Base-by-base conservation (phyloP, 2,329 filamentous ascomycete genomes). In the Polychaeton citri region DNA sequence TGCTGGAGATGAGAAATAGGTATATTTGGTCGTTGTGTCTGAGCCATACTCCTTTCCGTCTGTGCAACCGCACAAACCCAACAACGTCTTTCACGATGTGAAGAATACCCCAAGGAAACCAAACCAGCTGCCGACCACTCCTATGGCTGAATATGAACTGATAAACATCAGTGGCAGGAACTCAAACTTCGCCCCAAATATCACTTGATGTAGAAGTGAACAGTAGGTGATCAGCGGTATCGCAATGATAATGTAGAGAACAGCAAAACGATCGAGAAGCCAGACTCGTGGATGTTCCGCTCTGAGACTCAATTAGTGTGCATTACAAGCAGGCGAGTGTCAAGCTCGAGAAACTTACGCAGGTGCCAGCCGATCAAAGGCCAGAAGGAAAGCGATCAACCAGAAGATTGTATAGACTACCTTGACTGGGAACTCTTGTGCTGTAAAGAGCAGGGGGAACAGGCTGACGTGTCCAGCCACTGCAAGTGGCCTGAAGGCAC, bases 151-250 rank as follows among this genome's bases (percentile, higher is more conserved):
- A 59, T 96, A 98, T 9, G 83, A 81, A 65, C 88, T 96, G 47
- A 79, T 95, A 55, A 96, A 90, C 88, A 98, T 96, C 48, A 96
- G 65, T 18, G 90, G 90, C 37, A 98, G 61, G 58, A 96, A 98
- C 60, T 95, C 85, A 50, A 82, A 84, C 43, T 67, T 74, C 51
- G 76, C 72, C 0, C 86, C 86, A 62, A 94, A 95, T 4, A 92
- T 63, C n/a, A 88, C 58, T 33, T 75, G 72, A 58, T 98, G 90
- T 6, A 90, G 45, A 34, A 95, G 59, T 8, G 86, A 93, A 58
- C 83, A 87, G 60, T 98, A 98, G 2, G 79, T 61, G 38, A 96
- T 84, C 43, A 96, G 63, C 7, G 88, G 90, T 40, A 96, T 86
- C 50, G 86, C 84, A 40, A 95, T 65, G 0, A 81, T 79, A 50